Percentiles rank a stretch among this genome's conserved stretches.
These are phyloP conservation scores for Pharus latifolius DNA, from an alignment of 176 grass and related monocot species.

Conservation along the genomic window DNA sequence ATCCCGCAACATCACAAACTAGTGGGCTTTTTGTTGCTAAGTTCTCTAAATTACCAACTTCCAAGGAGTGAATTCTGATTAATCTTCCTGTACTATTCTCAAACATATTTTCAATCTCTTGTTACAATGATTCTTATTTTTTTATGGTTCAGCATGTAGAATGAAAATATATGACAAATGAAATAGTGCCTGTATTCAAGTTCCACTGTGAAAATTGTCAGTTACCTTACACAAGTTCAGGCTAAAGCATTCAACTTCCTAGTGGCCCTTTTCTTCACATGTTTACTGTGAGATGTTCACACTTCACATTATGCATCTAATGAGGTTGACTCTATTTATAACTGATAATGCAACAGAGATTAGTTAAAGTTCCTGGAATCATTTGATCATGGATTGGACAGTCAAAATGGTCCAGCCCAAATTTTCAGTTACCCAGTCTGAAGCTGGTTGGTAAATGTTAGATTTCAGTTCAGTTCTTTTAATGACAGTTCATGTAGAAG, in stretches of 20 bases:
- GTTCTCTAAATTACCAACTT: constrained; percentile 51
- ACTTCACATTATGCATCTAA: not conserved
- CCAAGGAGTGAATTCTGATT: not conserved
- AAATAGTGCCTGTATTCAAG: no score
- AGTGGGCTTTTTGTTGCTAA: constrained; percentile 86
- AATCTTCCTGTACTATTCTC: not conserved
- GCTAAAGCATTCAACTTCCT: no score
- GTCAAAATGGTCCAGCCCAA: not conserved
- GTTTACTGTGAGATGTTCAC: not conserved
- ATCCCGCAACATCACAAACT: constrained; percentile 50
- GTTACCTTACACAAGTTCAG: no score
- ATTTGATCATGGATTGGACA: not conserved
- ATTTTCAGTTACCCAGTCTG: not conserved
- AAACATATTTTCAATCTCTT: no score
- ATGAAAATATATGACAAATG: not conserved
- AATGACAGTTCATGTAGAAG: not conserved
- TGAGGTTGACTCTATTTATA: no score
- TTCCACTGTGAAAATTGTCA: no score
- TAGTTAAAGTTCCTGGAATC: not conserved
- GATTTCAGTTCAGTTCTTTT: constrained; percentile 8
- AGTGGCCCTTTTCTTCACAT: constrained; percentile 5
- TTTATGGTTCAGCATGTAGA: not conserved
- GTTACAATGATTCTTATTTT: no score
- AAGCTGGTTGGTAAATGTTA: constrained; percentile 16
- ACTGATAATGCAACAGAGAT: not conserved